A percentile compares a stretch with the other conserved stretches of the same genome.
These are phyloP conservation scores for Ceratocystis alfenasii DNA, from an alignment of 2,329 filamentous ascomycete genomes.

Conservation along the genomic window DNA sequence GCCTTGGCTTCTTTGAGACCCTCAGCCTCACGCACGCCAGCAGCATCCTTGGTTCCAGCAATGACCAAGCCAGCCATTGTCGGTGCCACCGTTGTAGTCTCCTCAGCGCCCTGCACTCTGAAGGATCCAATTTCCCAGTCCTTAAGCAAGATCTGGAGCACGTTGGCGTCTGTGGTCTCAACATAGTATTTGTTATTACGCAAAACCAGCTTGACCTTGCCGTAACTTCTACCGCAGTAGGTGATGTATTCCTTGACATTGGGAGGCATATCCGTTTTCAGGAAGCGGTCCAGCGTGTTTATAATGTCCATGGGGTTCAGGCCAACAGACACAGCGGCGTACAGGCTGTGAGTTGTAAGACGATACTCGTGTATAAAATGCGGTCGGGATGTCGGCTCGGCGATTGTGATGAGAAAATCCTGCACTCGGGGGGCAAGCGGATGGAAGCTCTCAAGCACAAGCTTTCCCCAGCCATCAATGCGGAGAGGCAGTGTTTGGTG, in stretches of 20 bases:
- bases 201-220: conserved; percentile 88
- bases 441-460: conserved; percentile 90
- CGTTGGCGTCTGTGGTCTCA: conserved; percentile 76
- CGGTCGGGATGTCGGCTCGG: conserved; percentile 82
- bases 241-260: conserved; percentile 66
- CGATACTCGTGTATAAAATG: conserved; percentile 88
- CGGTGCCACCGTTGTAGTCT: conserved; percentile 68
- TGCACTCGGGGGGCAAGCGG: conserved; percentile 76
- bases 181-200: conserved; percentile 92
- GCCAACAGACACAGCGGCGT: conserved; percentile 92
- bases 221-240: conserved; percentile 77
- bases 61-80: conserved; percentile 84
- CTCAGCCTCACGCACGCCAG: conserved; percentile 65
- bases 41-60: conserved; percentile 85
- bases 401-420: conserved; percentile 90
- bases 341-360: conserved; percentile 82
- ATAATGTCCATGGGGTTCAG: conserved; percentile 82
- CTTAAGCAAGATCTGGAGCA: conserved; percentile 75
- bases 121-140: conserved; percentile 72
- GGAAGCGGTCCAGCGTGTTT: conserved; percentile 71
- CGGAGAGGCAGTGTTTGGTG: conserved; percentile 82
- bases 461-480: conserved; percentile 78
- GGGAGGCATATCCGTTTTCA: conserved; percentile 78
- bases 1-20: conserved; percentile 19
- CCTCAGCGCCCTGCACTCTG: conserved; percentile 57